Conservation (phyloP, 1,284 basidiomycete species). For the Tremellales sp. region DNA sequence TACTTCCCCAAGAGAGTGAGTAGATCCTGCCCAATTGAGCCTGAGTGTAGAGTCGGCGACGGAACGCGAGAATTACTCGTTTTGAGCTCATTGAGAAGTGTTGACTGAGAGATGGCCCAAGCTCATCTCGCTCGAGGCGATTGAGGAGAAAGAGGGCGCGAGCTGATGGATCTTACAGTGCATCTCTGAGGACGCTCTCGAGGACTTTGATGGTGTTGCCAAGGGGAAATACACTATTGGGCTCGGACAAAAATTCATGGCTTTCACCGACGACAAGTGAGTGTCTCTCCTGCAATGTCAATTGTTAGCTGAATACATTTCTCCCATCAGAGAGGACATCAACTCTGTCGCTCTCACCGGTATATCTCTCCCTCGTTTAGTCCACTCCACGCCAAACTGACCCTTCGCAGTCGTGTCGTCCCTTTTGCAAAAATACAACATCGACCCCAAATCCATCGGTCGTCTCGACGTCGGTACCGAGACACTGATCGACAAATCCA, state of each 20-base stretch:
- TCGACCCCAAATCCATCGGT: slow-evolving; percentile 94
- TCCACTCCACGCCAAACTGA: slow-evolving; percentile 30
- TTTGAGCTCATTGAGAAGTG: neutral
- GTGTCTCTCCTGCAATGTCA: slow-evolving; percentile 11
- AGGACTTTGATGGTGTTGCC: slow-evolving; percentile 91
- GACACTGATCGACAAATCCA: slow-evolving; percentile 99
- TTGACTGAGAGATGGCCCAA: slow-evolving; percentile 1
- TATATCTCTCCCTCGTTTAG: slow-evolving; percentile 50
- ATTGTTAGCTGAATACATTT: neutral
- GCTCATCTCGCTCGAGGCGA: neutral
- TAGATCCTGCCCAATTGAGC: slow-evolving; percentile 29
- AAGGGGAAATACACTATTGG: slow-evolving; percentile 99
- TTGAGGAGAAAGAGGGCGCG: neutral
- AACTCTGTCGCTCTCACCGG: slow-evolving; percentile 95
- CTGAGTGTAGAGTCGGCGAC: neutral
- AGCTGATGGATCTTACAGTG: slow-evolving; percentile 55
- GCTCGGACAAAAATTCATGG: slow-evolving; percentile 97
- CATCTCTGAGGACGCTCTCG: slow-evolving; percentile 91
- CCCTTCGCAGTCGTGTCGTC: slow-evolving; percentile 65
- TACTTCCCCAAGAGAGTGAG: slow-evolving; percentile 87
- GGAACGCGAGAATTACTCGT: too few species aligned
- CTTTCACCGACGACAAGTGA: slow-evolving; percentile 84
- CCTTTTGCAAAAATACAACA: slow-evolving; percentile 89
- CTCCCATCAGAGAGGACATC: slow-evolving; percentile 72
- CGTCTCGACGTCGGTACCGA: slow-evolving; percentile 98